phyloP scores from a whole-genome alignment of 768 basidiomycete genomes.

The Chalciporus chontae region DNA sequence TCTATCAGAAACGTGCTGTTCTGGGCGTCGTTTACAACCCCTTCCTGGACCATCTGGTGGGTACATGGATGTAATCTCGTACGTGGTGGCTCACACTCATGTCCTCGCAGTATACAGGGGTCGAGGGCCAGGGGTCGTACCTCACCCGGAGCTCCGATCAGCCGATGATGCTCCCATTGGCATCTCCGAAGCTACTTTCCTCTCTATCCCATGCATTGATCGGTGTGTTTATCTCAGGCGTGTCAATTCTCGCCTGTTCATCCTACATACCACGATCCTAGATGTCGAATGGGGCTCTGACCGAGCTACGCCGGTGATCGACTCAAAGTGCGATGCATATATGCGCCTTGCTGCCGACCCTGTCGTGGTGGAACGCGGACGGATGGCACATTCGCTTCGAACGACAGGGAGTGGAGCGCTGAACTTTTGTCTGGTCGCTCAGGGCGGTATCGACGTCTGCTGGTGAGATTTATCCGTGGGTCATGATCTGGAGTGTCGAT shows the following conservation, averaged over 20 bases:
- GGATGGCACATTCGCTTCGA: slow-evolving; percentile 82
- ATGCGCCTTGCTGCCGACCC: slow-evolving; percentile 71
- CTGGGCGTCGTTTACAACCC: slow-evolving; percentile 92
- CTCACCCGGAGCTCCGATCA: slow-evolving; percentile 47
- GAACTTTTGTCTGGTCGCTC: slow-evolving; percentile 83
- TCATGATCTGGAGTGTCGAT: not conserved
- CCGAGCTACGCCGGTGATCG: slow-evolving; percentile 51
- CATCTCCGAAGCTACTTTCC: slow-evolving; percentile 55
- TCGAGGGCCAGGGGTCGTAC: slow-evolving; percentile 75
- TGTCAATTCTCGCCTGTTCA: not conserved
- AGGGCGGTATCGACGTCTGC: slow-evolving; percentile 83
- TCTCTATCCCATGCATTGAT: slow-evolving; percentile 74
- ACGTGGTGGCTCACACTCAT: not conserved
- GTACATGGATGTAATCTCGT: not conserved
- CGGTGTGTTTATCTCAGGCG: slow-evolving; percentile 35
- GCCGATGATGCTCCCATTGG: slow-evolving; percentile 61
- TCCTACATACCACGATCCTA: slow-evolving; percentile 15
- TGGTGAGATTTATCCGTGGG: slow-evolving; percentile 49
- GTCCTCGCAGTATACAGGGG: slow-evolving; percentile 61
- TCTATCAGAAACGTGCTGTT: slow-evolving; percentile 72
- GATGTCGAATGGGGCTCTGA: slow-evolving; percentile 91
- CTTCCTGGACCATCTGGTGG: slow-evolving; percentile 75
- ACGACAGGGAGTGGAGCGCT: slow-evolving; percentile 81
- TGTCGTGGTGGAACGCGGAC: slow-evolving; percentile 50
- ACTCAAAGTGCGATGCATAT: slow-evolving; percentile 65